Conservation (phyloP, 805 yeast genomes). For the Kockiozyma suomiensis region DNA sequence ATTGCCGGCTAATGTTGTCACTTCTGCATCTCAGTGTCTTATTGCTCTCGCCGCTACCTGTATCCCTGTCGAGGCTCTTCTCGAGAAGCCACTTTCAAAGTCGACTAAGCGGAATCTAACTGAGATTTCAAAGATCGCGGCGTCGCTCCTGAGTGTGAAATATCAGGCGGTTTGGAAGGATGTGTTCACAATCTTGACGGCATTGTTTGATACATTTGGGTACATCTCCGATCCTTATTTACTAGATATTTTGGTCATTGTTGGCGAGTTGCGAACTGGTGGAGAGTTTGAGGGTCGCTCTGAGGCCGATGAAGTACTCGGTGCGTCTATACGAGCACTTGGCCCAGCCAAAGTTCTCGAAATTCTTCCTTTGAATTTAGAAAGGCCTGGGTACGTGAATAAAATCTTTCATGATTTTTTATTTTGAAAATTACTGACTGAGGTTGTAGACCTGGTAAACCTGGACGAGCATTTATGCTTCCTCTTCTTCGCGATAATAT, state of each 20-base stretch:
- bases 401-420: neutral
- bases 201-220: conserved; percentile 60
- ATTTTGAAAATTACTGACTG: neutral
- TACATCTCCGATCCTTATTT: conserved; percentile 71
- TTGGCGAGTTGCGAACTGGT: conserved; percentile 85
- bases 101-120: conserved; percentile 42
- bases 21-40: conserved; percentile 83
- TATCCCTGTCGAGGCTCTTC: conserved; percentile 60
- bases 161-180: conserved; percentile 77
- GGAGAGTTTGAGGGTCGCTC: conserved; percentile 71
- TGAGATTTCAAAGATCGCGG: conserved; percentile 46
- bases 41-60: conserved; percentile 74
- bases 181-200: conserved; percentile 66
- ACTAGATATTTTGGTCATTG: conserved; percentile 62
- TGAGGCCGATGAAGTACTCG: conserved; percentile 79
- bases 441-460: conserved; percentile 43
- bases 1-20: conserved; percentile 57
- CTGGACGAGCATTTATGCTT: conserved; percentile 95
- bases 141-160: conserved; percentile 47
- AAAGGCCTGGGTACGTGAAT: conserved; percentile 48
- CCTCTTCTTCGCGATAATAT: conserved; percentile 89
- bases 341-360: conserved; percentile 85
- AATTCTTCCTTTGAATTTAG: conserved; percentile 76
- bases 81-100: conserved; percentile 43
- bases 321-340: conserved; percentile 72